Conservation (phyloP, 495 filamentous ascomycete species). For the Recurvomyces mirabilis region DNA sequence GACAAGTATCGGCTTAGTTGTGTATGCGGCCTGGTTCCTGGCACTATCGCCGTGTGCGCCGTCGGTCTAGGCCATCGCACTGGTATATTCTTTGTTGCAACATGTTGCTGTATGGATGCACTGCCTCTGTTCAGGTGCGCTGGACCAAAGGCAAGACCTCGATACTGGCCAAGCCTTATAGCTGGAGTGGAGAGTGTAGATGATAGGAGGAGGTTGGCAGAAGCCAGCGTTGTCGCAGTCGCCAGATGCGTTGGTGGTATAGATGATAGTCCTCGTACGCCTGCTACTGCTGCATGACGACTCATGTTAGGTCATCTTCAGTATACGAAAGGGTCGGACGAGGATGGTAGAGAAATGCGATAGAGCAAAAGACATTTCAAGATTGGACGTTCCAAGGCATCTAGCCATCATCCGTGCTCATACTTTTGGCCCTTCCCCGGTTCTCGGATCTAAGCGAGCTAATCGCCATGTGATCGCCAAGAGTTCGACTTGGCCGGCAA, state of each 20-base stretch:
- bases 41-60: not conserved
- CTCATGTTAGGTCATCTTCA: constrained; percentile 17
- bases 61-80: constrained; percentile 1
- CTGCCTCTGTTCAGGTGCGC: not conserved
- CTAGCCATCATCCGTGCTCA: no score
- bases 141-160: no score
- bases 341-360: not conserved
- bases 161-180: no score
- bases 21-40: not conserved
- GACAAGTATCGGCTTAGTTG: not conserved
- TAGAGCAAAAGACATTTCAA: no score
- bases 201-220: not conserved
- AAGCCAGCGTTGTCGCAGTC: not conserved
- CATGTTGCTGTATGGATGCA: not conserved
- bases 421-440: no score
- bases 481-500: no score
- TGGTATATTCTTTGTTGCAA: not conserved
- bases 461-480: no score
- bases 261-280: not conserved
- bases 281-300: constrained; percentile 18
- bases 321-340: not conserved
- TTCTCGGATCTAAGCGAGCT: no score
- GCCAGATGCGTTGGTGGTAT: not conserved
- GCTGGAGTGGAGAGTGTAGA: not conserved
- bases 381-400: no score